Conservation (phyloP, 2,329 filamentous ascomycete species). For the Exophiala lecanii-corni region DNA sequence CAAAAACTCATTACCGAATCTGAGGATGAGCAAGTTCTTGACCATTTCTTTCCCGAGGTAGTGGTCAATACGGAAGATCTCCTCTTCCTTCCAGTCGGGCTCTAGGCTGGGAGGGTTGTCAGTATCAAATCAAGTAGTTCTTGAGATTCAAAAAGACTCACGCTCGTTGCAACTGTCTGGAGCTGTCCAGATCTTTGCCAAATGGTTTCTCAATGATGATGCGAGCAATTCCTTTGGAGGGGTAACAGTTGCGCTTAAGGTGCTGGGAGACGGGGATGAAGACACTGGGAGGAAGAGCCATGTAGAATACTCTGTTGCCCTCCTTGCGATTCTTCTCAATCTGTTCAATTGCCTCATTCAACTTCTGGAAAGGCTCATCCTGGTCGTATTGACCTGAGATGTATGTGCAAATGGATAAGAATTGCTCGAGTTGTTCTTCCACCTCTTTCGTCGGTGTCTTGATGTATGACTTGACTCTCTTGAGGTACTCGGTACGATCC, state of each 20-base stretch:
- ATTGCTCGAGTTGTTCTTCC: slow-evolving; percentile 89
- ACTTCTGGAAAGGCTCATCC: slow-evolving; percentile 84
- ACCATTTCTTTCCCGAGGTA: slow-evolving; percentile 99
- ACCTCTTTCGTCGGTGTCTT: slow-evolving; percentile 97
- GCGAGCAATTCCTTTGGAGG: slow-evolving; percentile 79
- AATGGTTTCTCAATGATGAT: slow-evolving; percentile 99
- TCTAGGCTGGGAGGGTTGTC: slow-evolving; percentile 51
- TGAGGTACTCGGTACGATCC: slow-evolving; percentile 93
- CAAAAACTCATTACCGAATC: slow-evolving; percentile 98
- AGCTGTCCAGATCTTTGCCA: slow-evolving; percentile 92
- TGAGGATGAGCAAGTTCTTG: slow-evolving; percentile 96
- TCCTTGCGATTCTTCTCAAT: slow-evolving; percentile 78
- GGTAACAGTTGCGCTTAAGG: slow-evolving; percentile 96
- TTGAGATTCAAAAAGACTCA: slow-evolving; percentile 6
- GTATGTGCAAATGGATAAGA: slow-evolving; percentile 84
- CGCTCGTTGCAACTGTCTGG: slow-evolving; percentile 88
- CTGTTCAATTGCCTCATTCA: slow-evolving; percentile 80
- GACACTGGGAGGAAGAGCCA: slow-evolving; percentile 95
- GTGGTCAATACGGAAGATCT: slow-evolving; percentile 98
- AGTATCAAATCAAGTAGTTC: neutral
- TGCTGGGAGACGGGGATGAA: slow-evolving; percentile 98
- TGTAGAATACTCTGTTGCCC: slow-evolving; percentile 95
- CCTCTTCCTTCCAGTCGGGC: slow-evolving; percentile 97
- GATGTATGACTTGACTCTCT: slow-evolving; percentile 94
- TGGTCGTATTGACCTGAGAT: slow-evolving; percentile 97